These are phyloP conservation scores for Lotus japonicus DNA, from an alignment of 306 rosid species.

Conservation along the genomic window DNA sequence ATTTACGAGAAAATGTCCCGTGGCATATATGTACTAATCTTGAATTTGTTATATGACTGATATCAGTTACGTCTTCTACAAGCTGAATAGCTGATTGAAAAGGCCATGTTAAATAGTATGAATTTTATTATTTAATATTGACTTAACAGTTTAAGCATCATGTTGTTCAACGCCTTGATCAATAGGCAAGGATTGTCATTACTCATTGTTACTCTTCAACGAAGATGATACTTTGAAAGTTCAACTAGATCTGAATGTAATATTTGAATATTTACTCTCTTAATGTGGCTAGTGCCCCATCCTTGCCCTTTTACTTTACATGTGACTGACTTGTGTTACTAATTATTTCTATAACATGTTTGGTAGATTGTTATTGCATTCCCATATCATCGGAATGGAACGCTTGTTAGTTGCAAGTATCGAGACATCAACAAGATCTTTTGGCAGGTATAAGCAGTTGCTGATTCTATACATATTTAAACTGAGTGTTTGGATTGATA, in stretches of 20 bases:
- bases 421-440: constrained; percentile 71
- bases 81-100: not conserved
- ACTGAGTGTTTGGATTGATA: constrained; percentile 5
- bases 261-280: not conserved
- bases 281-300: not conserved
- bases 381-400: constrained; percentile 55
- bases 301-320: not conserved
- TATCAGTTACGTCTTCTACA: not conserved
- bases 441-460: constrained; percentile 72
- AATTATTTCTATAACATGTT: constrained; percentile 26
- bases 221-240: not conserved
- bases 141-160: not conserved
- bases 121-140: not conserved
- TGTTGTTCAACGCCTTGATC: not conserved
- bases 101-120: not conserved
- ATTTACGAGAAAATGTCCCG: not conserved
- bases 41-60: constrained; percentile 8
- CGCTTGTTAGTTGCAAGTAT: constrained; percentile 81
- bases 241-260: not conserved
- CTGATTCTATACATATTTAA: constrained; percentile 7
- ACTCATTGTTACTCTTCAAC: not conserved
- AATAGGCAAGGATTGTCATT: not conserved
- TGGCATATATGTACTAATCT: not conserved
- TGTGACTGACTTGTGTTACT: constrained; percentile 10
- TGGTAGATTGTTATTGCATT: constrained; percentile 74